A percentile compares a stretch with the other conserved stretches of the same genome.
phyloP scores from a whole-genome alignment of 768 basidiomycete species.

The Russula sp. region DNA sequence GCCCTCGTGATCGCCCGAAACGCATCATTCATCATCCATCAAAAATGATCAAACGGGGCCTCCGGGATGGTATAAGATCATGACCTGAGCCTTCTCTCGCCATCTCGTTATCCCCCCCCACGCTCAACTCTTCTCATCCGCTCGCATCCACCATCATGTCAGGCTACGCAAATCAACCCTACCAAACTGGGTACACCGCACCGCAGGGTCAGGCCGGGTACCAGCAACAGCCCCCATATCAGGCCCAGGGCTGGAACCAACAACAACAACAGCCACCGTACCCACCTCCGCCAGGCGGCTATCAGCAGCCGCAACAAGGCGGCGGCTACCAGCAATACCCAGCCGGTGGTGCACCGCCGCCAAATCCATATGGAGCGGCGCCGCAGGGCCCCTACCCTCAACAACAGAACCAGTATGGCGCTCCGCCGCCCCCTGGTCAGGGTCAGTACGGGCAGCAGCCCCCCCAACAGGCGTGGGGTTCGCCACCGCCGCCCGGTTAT shows the following conservation, averaged over 20 bases:
- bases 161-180: slow-evolving; percentile 9
- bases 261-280: too few relatives aligned
- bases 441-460: neutral
- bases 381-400: neutral
- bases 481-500: neutral
- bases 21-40: too few relatives aligned
- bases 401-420: neutral
- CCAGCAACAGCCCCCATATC: neutral
- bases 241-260: neutral
- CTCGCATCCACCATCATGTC: neutral
- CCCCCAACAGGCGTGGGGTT: neutral
- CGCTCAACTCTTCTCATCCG: too few relatives aligned
- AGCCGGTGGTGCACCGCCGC: neutral
- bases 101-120: neutral
- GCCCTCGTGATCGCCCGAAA: too few relatives aligned
- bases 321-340: neutral
- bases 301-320: neutral
- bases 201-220: neutral
- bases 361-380: neutral
- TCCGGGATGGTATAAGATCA: neutral
- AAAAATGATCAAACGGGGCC: neutral
- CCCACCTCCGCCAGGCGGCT: neutral
- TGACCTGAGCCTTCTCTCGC: neutral
- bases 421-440: neutral
- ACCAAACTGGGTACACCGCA: neutral